These are phyloP conservation scores for Chaetomium olivaceum DNA, from an alignment of 2,329 filamentous ascomycete species.

Conservation along the genomic window DNA sequence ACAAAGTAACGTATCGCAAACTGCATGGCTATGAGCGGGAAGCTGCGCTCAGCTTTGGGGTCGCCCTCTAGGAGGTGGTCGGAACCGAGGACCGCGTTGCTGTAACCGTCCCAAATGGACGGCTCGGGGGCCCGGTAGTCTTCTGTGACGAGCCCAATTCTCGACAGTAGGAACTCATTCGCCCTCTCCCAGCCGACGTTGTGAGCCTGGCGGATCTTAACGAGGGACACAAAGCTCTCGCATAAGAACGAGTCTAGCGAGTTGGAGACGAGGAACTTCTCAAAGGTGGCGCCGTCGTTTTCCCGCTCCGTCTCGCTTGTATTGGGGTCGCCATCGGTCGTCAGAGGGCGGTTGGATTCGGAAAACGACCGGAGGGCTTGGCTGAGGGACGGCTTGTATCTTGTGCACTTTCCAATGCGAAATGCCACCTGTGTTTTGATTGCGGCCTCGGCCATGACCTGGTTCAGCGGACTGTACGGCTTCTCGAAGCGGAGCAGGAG, in stretches of 20 bases:
- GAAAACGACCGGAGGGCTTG: constrained; percentile 42
- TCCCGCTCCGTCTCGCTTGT: background rate
- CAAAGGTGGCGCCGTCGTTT: constrained; percentile 42
- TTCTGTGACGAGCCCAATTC: background rate
- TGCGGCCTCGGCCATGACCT: constrained; percentile 48
- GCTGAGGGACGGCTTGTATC: constrained; percentile 66
- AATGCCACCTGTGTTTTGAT: constrained; percentile 52
- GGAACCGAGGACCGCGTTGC: constrained; percentile 31
- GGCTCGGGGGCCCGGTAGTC: background rate
- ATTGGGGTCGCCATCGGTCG: background rate
- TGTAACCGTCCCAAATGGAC: background rate
- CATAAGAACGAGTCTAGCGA: constrained; percentile 70
- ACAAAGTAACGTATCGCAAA: constrained; percentile 76
- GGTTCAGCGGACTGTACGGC: constrained; percentile 62
- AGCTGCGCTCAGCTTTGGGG: constrained; percentile 42
- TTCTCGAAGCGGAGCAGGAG: constrained; percentile 66
- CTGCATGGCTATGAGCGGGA: constrained; percentile 66
- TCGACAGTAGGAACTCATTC: constrained; percentile 43
- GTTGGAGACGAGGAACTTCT: constrained; percentile 68
- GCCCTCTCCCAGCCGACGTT: constrained; percentile 68
- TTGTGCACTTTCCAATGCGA: constrained; percentile 68
- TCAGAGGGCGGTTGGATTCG: constrained; percentile 9
- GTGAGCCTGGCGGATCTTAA: constrained; percentile 57
- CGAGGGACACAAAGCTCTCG: constrained; percentile 60
- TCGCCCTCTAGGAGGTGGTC: constrained; percentile 37